Evolutionary conservation across 208 protist species (phyloP).

Genomic region (Trypanosoma cruzi): DNA sequence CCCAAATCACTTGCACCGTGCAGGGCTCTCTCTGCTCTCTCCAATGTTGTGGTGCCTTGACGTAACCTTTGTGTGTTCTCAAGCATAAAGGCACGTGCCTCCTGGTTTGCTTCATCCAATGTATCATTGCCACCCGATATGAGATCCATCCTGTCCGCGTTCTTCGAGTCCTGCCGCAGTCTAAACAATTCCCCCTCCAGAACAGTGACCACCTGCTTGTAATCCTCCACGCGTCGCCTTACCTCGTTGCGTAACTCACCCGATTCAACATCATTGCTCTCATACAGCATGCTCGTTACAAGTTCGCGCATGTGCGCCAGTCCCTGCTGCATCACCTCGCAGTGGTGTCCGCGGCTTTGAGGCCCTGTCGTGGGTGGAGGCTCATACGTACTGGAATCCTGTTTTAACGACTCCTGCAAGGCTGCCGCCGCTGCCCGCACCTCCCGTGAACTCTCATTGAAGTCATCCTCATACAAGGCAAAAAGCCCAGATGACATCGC

Average conservation of each 20-base stretch:
- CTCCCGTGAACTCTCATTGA: conserved; percentile 42
- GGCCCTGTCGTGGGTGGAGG: conserved; percentile 49
- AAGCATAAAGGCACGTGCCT: conserved; percentile 42
- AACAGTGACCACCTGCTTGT: conserved; percentile 26
- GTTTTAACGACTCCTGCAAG: conserved; percentile 38
- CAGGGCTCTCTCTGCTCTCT: conserved; percentile 63
- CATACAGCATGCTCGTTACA: conserved; percentile 74
- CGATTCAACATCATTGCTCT: conserved; percentile 44
- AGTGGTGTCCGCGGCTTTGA: conserved; percentile 3
- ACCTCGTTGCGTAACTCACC: conserved; percentile 25
- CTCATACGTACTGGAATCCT: conserved; percentile 36
- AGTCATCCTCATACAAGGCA: conserved; percentile 68
- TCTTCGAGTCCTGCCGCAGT: conserved; percentile 42
- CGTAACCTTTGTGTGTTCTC: conserved; percentile 62
- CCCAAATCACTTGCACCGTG: conserved; percentile 51
- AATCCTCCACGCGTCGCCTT: conserved; percentile 45
- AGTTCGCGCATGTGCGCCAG: conserved; percentile 53
- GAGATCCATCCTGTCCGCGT: conserved; percentile 62
- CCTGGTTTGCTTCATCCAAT: conserved; percentile 45
- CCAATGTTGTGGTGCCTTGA: conserved; percentile 51
- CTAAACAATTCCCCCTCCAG: conserved; percentile 42
- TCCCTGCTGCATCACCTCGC: conserved; percentile 36
- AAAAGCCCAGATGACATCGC: conserved; percentile 49
- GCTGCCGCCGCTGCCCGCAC: conserved; percentile 25
- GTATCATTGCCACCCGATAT: conserved; percentile 31